A percentile compares a stretch with the other conserved stretches of the same genome.
phyloP scores from a whole-genome alignment of 2,329 filamentous ascomycete species.

The Diplodia sapinea region DNA sequence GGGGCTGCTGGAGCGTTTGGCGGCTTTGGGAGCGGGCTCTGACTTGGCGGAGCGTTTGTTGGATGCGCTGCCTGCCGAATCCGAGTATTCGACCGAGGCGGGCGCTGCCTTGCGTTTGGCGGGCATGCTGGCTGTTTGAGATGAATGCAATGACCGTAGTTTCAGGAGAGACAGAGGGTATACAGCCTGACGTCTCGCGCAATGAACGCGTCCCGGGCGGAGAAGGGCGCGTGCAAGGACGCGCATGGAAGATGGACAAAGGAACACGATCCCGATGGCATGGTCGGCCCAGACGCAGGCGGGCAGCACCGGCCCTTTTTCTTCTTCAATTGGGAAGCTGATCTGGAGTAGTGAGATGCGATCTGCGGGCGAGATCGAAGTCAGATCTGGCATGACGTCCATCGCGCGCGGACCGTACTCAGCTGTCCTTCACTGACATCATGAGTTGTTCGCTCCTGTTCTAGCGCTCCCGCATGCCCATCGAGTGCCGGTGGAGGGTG shows the following conservation, averaged over 20 bases:
- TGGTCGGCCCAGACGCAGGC: neutral
- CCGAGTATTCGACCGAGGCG: constrained; percentile 42
- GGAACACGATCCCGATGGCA: neutral
- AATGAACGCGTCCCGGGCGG: constrained; percentile 1
- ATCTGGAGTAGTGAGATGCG: constrained; percentile 19
- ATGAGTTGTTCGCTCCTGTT: too few species aligned
- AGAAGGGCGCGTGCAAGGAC: neutral
- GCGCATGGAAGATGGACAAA: constrained; percentile 11
- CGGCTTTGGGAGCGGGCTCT: constrained; percentile 39
- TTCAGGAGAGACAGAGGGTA: too few species aligned
- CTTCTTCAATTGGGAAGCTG: neutral
- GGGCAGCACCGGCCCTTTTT: neutral
- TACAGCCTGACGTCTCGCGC: neutral
- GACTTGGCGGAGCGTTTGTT: constrained; percentile 48
- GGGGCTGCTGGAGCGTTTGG: constrained; percentile 22
- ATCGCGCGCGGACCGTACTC: constrained; percentile 14
- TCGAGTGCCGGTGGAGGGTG: too few species aligned
- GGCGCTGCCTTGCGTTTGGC: constrained; percentile 42
- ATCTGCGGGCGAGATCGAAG: constrained; percentile 29
- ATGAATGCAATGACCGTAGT: neutral
- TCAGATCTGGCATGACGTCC: constrained; percentile 20
- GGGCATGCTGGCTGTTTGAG: constrained; percentile 38
- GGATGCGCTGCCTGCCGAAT: constrained; percentile 41
- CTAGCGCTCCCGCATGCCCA: too few species aligned
- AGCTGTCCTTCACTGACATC: neutral